Conservation (phyloP, 306 rosid genomes). For the Prunus mongolica region DNA sequence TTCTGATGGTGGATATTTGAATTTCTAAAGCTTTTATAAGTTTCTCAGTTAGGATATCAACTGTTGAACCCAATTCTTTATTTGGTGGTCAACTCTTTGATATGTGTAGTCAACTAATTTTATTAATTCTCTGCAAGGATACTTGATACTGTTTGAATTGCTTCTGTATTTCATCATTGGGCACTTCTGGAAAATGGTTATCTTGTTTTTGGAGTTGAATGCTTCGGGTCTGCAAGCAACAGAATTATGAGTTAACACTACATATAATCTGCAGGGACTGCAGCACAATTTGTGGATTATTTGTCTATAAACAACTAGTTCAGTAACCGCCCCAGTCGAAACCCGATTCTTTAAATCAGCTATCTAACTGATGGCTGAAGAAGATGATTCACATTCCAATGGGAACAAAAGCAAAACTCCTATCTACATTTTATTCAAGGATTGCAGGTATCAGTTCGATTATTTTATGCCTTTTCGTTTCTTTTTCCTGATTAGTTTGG, state of each 20-base stretch:
- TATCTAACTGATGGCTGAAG: slow-evolving; percentile 46
- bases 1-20: too few species aligned
- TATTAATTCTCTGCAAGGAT: too few species aligned
- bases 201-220: neutral
- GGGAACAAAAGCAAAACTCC: slow-evolving; percentile 50
- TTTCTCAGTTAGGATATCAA: neutral
- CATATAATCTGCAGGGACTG: neutral
- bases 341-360: slow-evolving; percentile 16
- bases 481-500: neutral
- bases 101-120: too few species aligned
- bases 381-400: slow-evolving; percentile 32
- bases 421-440: slow-evolving; percentile 55
- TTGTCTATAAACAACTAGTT: neutral
- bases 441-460: slow-evolving; percentile 44
- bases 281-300: neutral
- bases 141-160: neutral
- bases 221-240: neutral
- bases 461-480: neutral
- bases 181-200: neutral
- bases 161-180: neutral
- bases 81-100: neutral
- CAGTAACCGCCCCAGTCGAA: neutral
- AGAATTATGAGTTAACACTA: neutral
- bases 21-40: neutral
- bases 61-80: neutral